Base-by-base conservation (phyloP, 2,329 filamentous ascomycete species). In the Exophiala viscosa region DNA sequence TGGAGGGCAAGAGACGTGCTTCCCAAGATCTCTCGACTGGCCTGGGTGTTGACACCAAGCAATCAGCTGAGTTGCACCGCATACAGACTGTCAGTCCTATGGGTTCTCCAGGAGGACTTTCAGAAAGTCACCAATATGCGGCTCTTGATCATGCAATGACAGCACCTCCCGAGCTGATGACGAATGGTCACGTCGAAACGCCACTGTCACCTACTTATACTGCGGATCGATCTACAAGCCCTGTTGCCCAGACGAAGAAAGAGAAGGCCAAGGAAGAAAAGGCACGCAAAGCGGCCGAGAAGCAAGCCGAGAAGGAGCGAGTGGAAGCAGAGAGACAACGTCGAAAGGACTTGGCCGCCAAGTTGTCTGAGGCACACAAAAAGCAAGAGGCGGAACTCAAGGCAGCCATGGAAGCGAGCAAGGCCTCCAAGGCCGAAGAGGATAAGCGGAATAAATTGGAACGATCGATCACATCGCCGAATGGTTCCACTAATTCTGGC, bases 91-190 rank as follows among this genome's bases (percentile, higher is more conserved):
- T 72, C 54, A 62, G 69, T 54, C 65, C 55, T 5, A 31, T 44
- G 18, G 38, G 33, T 15, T 59, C 70, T 44, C 55, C 71, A 36
- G 65, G 59, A 50, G 53, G 66, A 60, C 59, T 62, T 62, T 67
- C 63, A 53, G 74, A 64, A 60, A 65, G 73, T 11, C 70, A 68
- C 43, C 69, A 64, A 43, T 80, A 85, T 63, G 73, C 76, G 9
- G 80, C 74, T 20, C 74, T 92, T 6, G 81, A 84, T 17, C 85
- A 89, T 62, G 82, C 83, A 7, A 75, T 77, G 17, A 88, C 87
- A 1, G 83, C 84, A 1, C 85, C 85, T 2, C 60, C 61, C 13
- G 54, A 62, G 4, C 52, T 62, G 8, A 51, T 64, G 67, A 52
- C 65, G 66, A 36, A 59, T 63, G 52, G 59, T 11, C 59, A 62